Evolutionary conservation across 2,329 filamentous ascomycete genomes (phyloP).

Genomic region (Hypoxylon sp.): DNA sequence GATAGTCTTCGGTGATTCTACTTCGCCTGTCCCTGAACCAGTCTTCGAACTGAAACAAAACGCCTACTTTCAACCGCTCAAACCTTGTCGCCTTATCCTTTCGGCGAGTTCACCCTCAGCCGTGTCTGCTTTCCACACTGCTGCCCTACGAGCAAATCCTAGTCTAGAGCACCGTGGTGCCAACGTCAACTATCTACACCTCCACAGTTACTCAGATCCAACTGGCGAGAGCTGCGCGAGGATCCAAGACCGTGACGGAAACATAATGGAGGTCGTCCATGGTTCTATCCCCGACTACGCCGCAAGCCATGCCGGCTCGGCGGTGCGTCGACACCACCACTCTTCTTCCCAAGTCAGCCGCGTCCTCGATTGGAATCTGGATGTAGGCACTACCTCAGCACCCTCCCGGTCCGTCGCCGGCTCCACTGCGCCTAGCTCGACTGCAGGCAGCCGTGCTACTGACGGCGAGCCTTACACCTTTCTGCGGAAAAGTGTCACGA

Average conservation of each 20-base stretch:
- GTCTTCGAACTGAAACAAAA: slow-evolving; percentile 62
- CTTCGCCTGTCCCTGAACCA: slow-evolving; percentile 52
- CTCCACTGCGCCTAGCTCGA: slow-evolving; percentile 40
- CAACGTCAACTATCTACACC: slow-evolving; percentile 46
- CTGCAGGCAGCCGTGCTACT: slow-evolving; percentile 42
- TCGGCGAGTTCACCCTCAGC: slow-evolving; percentile 73
- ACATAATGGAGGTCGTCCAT: slow-evolving; percentile 84
- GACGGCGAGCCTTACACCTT: slow-evolving; percentile 47
- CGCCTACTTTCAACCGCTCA: slow-evolving; percentile 53
- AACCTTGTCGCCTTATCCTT: slow-evolving; percentile 70
- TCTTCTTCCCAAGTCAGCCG: slow-evolving; percentile 57
- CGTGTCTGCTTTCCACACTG: slow-evolving; percentile 78
- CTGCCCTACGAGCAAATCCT: slow-evolving; percentile 72
- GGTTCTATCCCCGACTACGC: slow-evolving; percentile 56
- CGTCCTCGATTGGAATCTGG: slow-evolving; percentile 64
- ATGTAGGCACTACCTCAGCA: slow-evolving; percentile 53
- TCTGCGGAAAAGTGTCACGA: slow-evolving; percentile 54
- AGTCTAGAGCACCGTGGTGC: slow-evolving; percentile 64
- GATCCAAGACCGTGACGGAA: slow-evolving; percentile 84
- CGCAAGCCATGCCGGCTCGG: slow-evolving; percentile 53
- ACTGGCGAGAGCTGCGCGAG: slow-evolving; percentile 61
- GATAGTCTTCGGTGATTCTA: slow-evolving; percentile 58
- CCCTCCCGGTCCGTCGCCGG: slow-evolving; percentile 43
- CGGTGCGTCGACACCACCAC: slow-evolving; percentile 54
- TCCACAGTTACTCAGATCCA: slow-evolving; percentile 43